Percentiles rank a stretch among this genome's conserved stretches.
phyloP scores from a whole-genome alignment of 345 rosid genomes.

The Euclidium syriacum region DNA sequence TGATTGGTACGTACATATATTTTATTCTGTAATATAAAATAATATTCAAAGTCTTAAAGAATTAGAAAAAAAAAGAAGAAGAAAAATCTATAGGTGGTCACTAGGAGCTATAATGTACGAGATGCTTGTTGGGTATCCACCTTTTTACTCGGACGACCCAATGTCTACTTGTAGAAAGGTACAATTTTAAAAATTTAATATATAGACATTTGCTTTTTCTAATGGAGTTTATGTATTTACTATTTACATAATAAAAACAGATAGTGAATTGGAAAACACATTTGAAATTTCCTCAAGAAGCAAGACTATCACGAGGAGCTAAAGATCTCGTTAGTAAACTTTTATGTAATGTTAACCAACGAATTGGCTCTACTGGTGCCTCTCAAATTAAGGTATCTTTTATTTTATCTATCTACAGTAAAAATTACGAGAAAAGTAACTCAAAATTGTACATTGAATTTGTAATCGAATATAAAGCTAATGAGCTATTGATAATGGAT shows the following conservation, averaged over 20 bases:
- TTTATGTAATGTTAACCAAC: constrained; percentile 73
- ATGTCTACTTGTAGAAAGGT: constrained; percentile 94
- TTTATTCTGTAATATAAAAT: background rate
- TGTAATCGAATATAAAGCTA: no score
- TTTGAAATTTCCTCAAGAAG: constrained; percentile 95
- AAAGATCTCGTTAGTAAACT: constrained; percentile 71
- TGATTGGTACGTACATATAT: constrained; percentile 59
- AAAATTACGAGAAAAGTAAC: background rate
- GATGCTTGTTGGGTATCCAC: constrained; percentile 96
- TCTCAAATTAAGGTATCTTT: constrained; percentile 84
- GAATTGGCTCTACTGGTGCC: constrained; percentile 80
- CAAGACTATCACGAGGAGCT: constrained; percentile 64
- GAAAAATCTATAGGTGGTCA: constrained; percentile 60
- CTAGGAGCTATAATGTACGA: constrained; percentile 91
- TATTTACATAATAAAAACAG: constrained; percentile 27
- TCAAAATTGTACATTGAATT: background rate
- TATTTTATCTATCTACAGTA: constrained; percentile 45
- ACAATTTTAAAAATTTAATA: background rate
- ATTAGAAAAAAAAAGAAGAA: background rate
- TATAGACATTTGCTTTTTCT: background rate
- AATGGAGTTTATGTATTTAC: background rate
- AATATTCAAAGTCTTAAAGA: background rate
- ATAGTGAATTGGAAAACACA: constrained; percentile 94
- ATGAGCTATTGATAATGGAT: background rate
- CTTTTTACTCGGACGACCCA: constrained; percentile 88